Evolutionary conservation across 2,329 filamentous ascomycete genomes (phyloP).

Genomic region (Cordyceps cateniannulata): DNA sequence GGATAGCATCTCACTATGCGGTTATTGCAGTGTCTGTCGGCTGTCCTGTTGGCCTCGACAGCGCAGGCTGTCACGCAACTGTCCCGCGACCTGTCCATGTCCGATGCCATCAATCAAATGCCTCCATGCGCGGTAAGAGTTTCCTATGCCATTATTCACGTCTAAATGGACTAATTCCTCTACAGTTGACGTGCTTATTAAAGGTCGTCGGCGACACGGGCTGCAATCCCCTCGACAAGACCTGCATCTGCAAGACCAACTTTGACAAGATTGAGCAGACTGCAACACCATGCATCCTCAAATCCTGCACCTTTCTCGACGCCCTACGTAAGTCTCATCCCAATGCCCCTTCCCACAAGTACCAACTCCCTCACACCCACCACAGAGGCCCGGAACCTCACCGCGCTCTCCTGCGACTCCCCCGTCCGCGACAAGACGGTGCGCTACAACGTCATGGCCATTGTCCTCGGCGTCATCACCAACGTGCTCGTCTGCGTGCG

Average conservation of each 20-base stretch:
- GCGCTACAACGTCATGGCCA: slow-evolving; percentile 28
- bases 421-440: slow-evolving; percentile 26
- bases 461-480: slow-evolving; percentile 29
- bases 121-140: slow-evolving; percentile 5
- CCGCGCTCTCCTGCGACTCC: slow-evolving; percentile 22
- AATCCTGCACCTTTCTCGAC: slow-evolving; percentile 19
- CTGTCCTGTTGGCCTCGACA: neutral
- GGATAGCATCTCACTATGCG: neutral
- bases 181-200: slow-evolving; percentile 1
- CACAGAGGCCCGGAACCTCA: slow-evolving; percentile 17
- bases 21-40: neutral
- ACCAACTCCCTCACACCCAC: neutral
- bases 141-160: too few relatives aligned
- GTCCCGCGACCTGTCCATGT: neutral
- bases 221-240: slow-evolving; percentile 2
- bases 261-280: slow-evolving; percentile 16
- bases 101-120: slow-evolving; percentile 1
- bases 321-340: slow-evolving; percentile 19
- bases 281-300: slow-evolving; percentile 19
- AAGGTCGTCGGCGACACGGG: neutral
- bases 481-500: slow-evolving; percentile 36
- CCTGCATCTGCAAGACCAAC: slow-evolving; percentile 10
- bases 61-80: neutral
- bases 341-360: too few relatives aligned
- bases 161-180: neutral